Conservation (phyloP, 192 early-diverging fungal genomes). For the Nowakowskiella sp. region DNA sequence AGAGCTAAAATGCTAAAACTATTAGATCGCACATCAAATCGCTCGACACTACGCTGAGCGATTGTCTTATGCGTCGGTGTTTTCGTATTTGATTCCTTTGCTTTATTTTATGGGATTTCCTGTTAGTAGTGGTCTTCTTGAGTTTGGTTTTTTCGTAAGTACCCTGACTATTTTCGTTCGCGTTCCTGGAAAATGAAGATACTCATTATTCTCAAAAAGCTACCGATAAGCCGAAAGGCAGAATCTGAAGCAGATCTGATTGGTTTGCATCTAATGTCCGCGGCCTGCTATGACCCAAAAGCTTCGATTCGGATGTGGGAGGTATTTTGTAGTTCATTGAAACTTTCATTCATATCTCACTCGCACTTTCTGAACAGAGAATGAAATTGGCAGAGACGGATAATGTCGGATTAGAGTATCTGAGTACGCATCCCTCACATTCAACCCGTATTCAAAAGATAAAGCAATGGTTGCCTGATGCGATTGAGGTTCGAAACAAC, state of each 20-base stretch:
- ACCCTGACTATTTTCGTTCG: neutral
- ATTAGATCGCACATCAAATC: conserved; percentile 73
- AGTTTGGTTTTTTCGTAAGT: conserved; percentile 56
- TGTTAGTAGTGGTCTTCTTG: conserved; percentile 53
- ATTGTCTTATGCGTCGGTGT: conserved; percentile 56
- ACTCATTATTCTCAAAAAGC: neutral
- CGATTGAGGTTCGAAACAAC: conserved; percentile 33
- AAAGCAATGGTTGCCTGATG: conserved; percentile 57
- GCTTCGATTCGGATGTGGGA: conserved; percentile 76
- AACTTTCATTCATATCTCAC: neutral
- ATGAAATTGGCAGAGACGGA: conserved; percentile 53
- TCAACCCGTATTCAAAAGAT: conserved; percentile 33
- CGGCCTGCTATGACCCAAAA: conserved; percentile 85
- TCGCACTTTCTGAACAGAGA: conserved; percentile 20
- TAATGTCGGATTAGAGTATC: conserved; percentile 47
- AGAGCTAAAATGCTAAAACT: conserved; percentile 3
- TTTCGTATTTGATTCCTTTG: conserved; percentile 48
- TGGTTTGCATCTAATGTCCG: conserved; percentile 77
- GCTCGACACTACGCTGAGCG: conserved; percentile 90
- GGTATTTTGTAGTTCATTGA: conserved; percentile 4
- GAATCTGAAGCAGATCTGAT: conserved; percentile 93
- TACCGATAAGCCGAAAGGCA: conserved; percentile 45
- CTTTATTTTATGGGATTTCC: conserved; percentile 59
- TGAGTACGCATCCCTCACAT: conserved; percentile 80
- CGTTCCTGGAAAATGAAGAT: neutral